Evolutionary conservation across 208 protist genomes (phyloP).

Genomic region (Leishmania martiniquensis): DNA sequence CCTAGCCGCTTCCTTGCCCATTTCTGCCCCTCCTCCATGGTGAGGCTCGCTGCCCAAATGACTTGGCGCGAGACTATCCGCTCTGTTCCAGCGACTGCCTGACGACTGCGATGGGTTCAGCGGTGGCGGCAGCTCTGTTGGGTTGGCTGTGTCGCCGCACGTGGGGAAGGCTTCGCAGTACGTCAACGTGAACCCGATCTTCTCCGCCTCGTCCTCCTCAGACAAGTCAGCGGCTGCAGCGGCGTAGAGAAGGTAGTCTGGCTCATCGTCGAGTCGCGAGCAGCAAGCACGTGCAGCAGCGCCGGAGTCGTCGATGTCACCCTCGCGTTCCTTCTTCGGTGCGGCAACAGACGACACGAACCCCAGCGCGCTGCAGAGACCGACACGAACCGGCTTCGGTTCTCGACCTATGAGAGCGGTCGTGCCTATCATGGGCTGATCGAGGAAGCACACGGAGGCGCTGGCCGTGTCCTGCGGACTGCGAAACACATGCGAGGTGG

Average conservation of each 20-base stretch:
- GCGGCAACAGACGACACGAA: conserved; percentile 60
- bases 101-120: neutral
- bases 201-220: conserved; percentile 43
- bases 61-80: neutral
- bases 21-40: neutral
- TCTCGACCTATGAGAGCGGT: conserved; percentile 43
- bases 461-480: conserved; percentile 32
- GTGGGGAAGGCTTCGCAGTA: conserved; percentile 60
- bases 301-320: neutral
- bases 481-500: conserved; percentile 73
- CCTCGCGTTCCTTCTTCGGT: conserved; percentile 15
- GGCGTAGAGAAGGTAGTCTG: conserved; percentile 23
- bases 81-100: neutral
- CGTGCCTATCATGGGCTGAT: conserved; percentile 77
- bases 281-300: neutral
- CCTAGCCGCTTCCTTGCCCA: neutral
- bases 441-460: conserved; percentile 65
- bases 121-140: neutral
- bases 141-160: neutral
- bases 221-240: conserved; percentile 10
- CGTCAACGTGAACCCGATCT: conserved; percentile 77
- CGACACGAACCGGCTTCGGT: conserved; percentile 53
- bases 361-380: conserved; percentile 49
- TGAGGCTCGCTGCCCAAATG: neutral
- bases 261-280: conserved; percentile 12